Evolutionary conservation across 371 early-diverging fungal species (phyloP).

Genomic region (Neoconidiobolus thromboides): DNA sequence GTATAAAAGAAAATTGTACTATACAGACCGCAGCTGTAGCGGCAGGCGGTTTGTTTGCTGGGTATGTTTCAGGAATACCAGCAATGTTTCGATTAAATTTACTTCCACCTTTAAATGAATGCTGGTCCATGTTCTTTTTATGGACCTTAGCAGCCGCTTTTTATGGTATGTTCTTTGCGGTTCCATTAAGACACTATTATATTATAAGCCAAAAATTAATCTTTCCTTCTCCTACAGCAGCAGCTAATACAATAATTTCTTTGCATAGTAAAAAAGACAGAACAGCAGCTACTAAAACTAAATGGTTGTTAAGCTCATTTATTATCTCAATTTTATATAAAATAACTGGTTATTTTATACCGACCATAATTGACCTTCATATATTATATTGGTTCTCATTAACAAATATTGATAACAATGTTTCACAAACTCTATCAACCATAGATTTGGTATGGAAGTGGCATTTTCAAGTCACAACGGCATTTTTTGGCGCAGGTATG

Average conservation of each 20-base stretch:
- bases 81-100: slow-evolving; percentile 45
- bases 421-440: slow-evolving; percentile 18
- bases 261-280: slow-evolving; percentile 28
- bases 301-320: slow-evolving; percentile 27
- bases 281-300: slow-evolving; percentile 18
- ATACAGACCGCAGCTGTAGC: slow-evolving; percentile 48
- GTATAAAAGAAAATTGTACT: slow-evolving; percentile 48
- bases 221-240: slow-evolving; percentile 49
- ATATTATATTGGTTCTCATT: slow-evolving; percentile 33
- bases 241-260: slow-evolving; percentile 41
- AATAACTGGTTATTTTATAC: slow-evolving; percentile 30
- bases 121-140: slow-evolving; percentile 24
- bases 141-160: slow-evolving; percentile 39
- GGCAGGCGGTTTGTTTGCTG: slow-evolving; percentile 45
- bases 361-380: slow-evolving; percentile 32
- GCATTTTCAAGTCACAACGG: slow-evolving; percentile 26
- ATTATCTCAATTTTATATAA: slow-evolving; percentile 20
- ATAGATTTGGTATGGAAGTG: slow-evolving; percentile 37
- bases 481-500: slow-evolving; percentile 52
- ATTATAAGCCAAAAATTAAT: slow-evolving; percentile 43
- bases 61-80: slow-evolving; percentile 45
- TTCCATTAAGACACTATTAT: slow-evolving; percentile 48
- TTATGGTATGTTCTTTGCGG: slow-evolving; percentile 53
- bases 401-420: slow-evolving; percentile 19
- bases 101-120: slow-evolving; percentile 19